Base-by-base conservation (phyloP, 306 rosid species). In the Erythrophleum fordii region DNA sequence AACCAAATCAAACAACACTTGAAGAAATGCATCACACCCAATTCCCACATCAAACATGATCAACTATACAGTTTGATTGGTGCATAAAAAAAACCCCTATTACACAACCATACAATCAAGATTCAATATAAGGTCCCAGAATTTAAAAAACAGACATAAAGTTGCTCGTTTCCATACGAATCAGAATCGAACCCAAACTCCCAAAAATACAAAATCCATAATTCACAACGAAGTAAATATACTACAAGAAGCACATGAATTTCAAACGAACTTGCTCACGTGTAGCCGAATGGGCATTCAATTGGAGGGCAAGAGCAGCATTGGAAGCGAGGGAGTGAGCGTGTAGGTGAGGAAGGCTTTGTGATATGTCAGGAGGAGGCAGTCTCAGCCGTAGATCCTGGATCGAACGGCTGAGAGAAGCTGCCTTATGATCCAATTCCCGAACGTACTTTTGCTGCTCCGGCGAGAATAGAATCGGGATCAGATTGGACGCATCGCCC, bases 281-380 rank as follows among this genome's bases (percentile, higher is more conserved):
- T 6, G 92, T 91, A 29, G 88, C 5, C 44, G 89, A 86, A 73
- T 86, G 89, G 5, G 89, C n/a, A 66, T 46, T 86, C 11, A 86
- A 51, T 44, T 86, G 89, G 49, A 80, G 89, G 52, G 86, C 58
- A 11, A 86, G 89, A 29, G 69, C 89, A 39, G 97, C 97, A 66
- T 86, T 92, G 81, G 99, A 95, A 67, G 99, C 99, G 44, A 95
- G 85, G 44, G 98, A 88, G 76, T 95, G 98, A 0, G 98, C 99
- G 68, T 93, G 99, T 69, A 95, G 97, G 67, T 93, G 96, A 75
- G 99, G 99, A 29, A 95, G 99, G 60, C 99, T 91, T 42, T 91
- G 94, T 2, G 99, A 91, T 28, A 95, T 90, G 62, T 93, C 93
- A 0, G 88, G 97, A 0, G 99, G 99, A 80, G 99, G 99, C 20